Evolutionary conservation across 441 rosid species (phyloP).

Genomic region (Eutrema salsugineum): DNA sequence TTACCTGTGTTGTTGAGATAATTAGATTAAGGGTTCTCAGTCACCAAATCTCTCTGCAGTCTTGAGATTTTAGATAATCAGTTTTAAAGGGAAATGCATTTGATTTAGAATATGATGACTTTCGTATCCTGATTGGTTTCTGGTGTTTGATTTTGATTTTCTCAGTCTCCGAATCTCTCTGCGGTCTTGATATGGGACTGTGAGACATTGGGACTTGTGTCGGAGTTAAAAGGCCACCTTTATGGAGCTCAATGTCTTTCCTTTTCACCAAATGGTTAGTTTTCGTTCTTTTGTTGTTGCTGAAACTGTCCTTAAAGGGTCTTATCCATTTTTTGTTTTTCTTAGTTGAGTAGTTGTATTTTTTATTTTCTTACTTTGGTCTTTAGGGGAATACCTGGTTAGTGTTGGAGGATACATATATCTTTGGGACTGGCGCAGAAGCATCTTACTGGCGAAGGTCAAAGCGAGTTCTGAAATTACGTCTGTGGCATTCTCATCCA

Average conservation of each 20-base stretch:
- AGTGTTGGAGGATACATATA: constrained; percentile 83
- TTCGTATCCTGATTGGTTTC: too few species aligned
- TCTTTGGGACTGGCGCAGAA: constrained; percentile 80
- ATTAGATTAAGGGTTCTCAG: too few species aligned
- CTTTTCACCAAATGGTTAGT: constrained; percentile 85
- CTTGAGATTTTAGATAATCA: too few species aligned
- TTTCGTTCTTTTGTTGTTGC: background rate
- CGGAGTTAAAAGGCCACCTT: constrained; percentile 77
- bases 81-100: background rate
- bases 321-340: background rate
- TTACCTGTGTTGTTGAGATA: background rate
- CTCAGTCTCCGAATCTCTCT: constrained; percentile 74
- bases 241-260: constrained; percentile 77
- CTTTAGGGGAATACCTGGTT: constrained; percentile 66
- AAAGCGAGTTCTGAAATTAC: constrained; percentile 67
- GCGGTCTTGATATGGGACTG: constrained; percentile 81
- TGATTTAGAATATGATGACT: too few species aligned
- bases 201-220: constrained; percentile 38
- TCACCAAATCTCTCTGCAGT: too few species aligned
- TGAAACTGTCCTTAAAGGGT: background rate
- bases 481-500: constrained; percentile 67
- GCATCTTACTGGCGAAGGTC: constrained; percentile 55
- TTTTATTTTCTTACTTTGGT: background rate
- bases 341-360: background rate
- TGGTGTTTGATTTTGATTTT: constrained; percentile 10